Conservation (phyloP, 768 basidiomycete species). For the Dendrothele bispora region DNA sequence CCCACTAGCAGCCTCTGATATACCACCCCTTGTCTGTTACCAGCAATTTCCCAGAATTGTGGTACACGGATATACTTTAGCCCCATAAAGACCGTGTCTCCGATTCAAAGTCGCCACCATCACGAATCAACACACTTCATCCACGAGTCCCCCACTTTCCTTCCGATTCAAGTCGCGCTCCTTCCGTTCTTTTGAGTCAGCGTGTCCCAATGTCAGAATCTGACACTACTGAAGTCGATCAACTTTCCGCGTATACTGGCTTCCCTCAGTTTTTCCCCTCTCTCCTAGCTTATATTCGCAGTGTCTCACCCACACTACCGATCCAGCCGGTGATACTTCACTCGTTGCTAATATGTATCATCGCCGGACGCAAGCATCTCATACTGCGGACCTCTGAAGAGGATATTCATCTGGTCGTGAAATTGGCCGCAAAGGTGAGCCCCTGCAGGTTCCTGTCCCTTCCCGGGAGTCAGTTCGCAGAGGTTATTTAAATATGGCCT, state of each 20-base stretch:
- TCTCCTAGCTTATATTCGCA: conserved; percentile 45
- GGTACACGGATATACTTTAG: no score
- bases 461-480: no score
- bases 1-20: no score
- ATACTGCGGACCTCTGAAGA: conserved; percentile 66
- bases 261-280: conserved; percentile 49
- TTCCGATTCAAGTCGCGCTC: background rate
- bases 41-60: no score
- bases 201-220: background rate
- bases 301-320: conserved; percentile 42
- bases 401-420: conserved; percentile 59
- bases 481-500: no score
- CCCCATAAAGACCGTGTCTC: no score
- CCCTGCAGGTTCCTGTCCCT: background rate
- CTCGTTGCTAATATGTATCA: conserved; percentile 63
- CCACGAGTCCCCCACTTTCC: background rate
- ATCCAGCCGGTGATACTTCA: conserved; percentile 65
- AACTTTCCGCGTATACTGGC: conserved; percentile 33
- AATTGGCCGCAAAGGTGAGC: conserved; percentile 58
- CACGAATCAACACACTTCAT: conserved; percentile 1
- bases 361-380: conserved; percentile 62
- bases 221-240: background rate
- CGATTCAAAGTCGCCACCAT: conserved; percentile 11
- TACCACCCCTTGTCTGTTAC: no score
- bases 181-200: background rate